Base-by-base conservation (phyloP, 331 rosid species). In the Phaseolus coccineus region DNA sequence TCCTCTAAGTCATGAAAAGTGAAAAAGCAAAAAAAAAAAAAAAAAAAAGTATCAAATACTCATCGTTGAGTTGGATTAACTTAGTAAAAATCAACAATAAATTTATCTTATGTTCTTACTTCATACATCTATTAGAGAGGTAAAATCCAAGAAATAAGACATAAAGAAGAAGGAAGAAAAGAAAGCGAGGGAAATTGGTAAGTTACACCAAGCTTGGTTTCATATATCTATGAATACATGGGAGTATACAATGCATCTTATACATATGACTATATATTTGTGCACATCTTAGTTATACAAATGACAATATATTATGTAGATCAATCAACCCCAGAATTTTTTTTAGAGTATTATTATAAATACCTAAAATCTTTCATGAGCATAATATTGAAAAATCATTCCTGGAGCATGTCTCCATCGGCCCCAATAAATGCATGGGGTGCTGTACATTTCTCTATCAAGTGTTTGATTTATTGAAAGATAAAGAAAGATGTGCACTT, bases 391-490 rank as follows among this genome's bases (percentile, higher is more conserved):
- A 73, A 57, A 73, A 42, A 42, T 59, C 52, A 40, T 67, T 78
- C 39, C 19, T 61, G 39, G 11, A 27, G 39, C 53, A 62, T 44
- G 80, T 44, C 22, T 73, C 53, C 75, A 78, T 77, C 71, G 33
- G 35, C 33, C 67, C 27, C 44, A 59, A 70, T 68, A 24, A 74
- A 69, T 76, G 71, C 61, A 50, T 30, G 51, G 52, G 74, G 74
- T 31, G 28, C 31, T 61, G 64, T 19, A 59, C 47, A 73, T 61
- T 81, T 73, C 42, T 15, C 4, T 66, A 12, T 53, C 65, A 53
- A 73, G 57, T 73, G 40, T 51, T 70, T 71, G 58, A 74, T 47
- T 72, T 73, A 72, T 66, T 73, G 66, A 55, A 71, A 16, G 44
- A 69, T 65, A 69, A 69, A 39, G 74, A 47, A 44, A 66, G 50